phyloP scores from a whole-genome alignment of 768 basidiomycete species.

The Mycena metata region DNA sequence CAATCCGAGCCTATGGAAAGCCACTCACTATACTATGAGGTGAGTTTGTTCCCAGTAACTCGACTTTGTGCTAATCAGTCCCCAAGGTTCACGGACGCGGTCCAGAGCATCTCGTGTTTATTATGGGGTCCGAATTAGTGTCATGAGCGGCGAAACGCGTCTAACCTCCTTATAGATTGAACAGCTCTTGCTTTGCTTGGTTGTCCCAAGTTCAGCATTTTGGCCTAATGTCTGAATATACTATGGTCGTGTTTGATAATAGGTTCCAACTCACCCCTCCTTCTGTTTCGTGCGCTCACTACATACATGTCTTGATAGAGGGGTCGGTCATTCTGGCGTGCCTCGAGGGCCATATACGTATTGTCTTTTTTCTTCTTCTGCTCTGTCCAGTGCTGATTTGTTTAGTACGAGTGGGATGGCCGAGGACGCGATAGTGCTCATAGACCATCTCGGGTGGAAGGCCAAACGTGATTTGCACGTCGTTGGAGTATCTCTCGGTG shows the following conservation, averaged over 20 bases:
- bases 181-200: conserved; percentile 76
- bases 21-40: conserved; percentile 83
- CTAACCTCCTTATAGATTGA: conserved; percentile 58
- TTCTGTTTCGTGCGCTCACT: neutral
- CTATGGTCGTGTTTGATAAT: conserved; percentile 85
- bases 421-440: conserved; percentile 73
- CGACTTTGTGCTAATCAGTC: neutral
- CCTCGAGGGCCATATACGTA: conserved; percentile 86
- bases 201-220: conserved; percentile 75
- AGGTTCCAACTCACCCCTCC: conserved; percentile 34
- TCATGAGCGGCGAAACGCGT: conserved; percentile 24
- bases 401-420: conserved; percentile 83
- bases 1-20: conserved; percentile 65
- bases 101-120: conserved; percentile 74
- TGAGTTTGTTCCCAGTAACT: neutral
- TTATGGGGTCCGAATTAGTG: conserved; percentile 52
- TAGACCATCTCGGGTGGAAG: conserved; percentile 83
- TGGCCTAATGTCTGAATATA: conserved; percentile 59
- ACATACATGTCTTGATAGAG: conserved; percentile 49
- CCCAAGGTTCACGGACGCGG: conserved; percentile 75
- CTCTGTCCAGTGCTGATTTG: neutral
- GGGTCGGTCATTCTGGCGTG: conserved; percentile 80
- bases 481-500: conserved; percentile 83
- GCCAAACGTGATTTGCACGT: conserved; percentile 71
- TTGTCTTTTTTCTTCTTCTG: conserved; percentile 41